A percentile compares a stretch with the other conserved stretches of the same genome.
phyloP scores from a whole-genome alignment of 75 land plant genomes.

The Picea sitchensis region DNA sequence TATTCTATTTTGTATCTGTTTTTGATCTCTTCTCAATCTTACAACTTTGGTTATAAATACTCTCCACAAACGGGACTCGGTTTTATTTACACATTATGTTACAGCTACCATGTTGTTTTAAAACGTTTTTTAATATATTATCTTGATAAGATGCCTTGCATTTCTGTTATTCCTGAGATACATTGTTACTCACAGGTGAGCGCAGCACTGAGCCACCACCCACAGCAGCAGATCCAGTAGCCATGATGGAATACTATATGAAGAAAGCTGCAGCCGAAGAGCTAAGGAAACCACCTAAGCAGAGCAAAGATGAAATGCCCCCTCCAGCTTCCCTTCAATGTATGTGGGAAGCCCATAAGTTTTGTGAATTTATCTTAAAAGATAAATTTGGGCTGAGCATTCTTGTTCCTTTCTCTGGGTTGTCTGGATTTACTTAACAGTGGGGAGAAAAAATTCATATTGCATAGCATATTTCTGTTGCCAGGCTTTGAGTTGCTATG shows the following conservation, averaged over 20 bases:
- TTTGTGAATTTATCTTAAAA: too few relatives aligned
- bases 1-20: not conserved
- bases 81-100: not conserved
- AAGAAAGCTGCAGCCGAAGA: conserved; percentile 99
- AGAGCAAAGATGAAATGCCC: conserved; percentile 96
- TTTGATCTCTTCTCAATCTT: not conserved
- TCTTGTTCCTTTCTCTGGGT: not conserved
- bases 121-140: too few relatives aligned
- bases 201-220: conserved; percentile 30
- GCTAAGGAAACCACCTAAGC: conserved; percentile 55
- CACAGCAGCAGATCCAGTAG: conserved; percentile 70
- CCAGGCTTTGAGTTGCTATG: not conserved
- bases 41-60: not conserved
- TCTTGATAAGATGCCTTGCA: too few relatives aligned
- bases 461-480: not conserved
- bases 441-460: not conserved
- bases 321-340: conserved; percentile 87
- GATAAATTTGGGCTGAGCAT: too few relatives aligned
- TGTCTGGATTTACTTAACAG: not conserved
- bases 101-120: not conserved
- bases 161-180: not conserved
- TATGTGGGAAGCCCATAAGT: not conserved
- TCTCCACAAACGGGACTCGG: not conserved
- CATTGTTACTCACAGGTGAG: conserved; percentile 24
- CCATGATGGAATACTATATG: conserved; percentile 99